Percentiles rank a stretch among this genome's conserved stretches.
Conservation (phyloP, 164 flowering plant genomes). For the Vitis rupestris region DNA sequence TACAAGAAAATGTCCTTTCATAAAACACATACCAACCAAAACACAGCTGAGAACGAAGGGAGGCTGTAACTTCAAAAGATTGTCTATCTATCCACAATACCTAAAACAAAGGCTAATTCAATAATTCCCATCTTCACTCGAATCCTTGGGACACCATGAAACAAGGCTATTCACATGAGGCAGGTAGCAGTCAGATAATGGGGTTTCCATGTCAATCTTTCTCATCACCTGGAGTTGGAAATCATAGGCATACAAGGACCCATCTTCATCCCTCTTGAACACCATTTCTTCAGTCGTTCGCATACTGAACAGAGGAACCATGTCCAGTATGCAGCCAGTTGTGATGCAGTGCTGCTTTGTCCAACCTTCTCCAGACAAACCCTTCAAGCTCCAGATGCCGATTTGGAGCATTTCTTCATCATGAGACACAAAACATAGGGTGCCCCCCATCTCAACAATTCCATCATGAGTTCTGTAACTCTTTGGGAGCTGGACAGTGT, state of each 20-base stretch:
- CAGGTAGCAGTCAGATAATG: neutral
- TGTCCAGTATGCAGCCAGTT: constrained; percentile 9
- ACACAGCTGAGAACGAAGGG: too few relatives aligned
- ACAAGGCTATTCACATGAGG: constrained; percentile 43
- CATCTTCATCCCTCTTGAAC: constrained; percentile 22
- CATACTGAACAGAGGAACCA: constrained; percentile 28
- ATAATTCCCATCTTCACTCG: too few relatives aligned
- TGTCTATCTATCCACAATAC: too few relatives aligned
- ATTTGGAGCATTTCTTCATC: constrained; percentile 11
- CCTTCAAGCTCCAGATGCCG: constrained; percentile 37
- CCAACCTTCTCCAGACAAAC: constrained; percentile 25
- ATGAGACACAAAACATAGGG: constrained; percentile 29
- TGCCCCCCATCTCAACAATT: constrained; percentile 36
- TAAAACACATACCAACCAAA: too few relatives aligned
- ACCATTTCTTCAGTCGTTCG: constrained; percentile 23
- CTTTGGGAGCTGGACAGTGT: constrained; percentile 28
- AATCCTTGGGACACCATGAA: constrained; percentile 20
- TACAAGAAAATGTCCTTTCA: too few relatives aligned
- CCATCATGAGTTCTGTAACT: constrained; percentile 19
- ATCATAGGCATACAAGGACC: constrained; percentile 24
- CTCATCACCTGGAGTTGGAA: constrained; percentile 22
- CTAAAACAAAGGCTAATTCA: too few relatives aligned
- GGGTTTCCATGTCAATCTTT: constrained; percentile 19
- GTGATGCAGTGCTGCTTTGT: constrained; percentile 24
- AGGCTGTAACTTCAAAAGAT: too few relatives aligned